Percentiles rank a stretch among this genome's conserved stretches.
phyloP scores from a whole-genome alignment of 192 early-diverging fungal genomes.

The Umbelopsis ramanniana region DNA sequence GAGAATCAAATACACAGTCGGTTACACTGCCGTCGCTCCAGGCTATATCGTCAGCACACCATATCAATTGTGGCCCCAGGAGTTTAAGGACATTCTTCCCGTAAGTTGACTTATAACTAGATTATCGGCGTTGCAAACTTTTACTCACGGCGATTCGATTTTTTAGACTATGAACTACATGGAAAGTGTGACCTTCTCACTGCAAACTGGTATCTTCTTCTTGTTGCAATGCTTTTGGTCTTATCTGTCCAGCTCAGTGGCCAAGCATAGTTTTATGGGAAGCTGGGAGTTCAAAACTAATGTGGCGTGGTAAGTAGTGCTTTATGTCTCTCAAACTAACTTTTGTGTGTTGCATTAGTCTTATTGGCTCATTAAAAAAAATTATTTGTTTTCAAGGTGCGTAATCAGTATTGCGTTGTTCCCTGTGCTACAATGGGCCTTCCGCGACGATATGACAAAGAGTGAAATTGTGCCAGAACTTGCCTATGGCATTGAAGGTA shows the following conservation, averaged over 20 bases:
- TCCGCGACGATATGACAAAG: conserved; percentile 19
- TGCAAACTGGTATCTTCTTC: conserved; percentile 32
- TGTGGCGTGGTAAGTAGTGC: conserved; percentile 29
- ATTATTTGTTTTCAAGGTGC: conserved; percentile 20
- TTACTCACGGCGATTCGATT: neutral
- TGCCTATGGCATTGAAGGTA: conserved; percentile 35
- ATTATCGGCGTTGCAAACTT: neutral
- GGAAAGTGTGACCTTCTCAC: conserved; percentile 31
- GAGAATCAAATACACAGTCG: conserved; percentile 37
- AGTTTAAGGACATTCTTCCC: conserved; percentile 17
- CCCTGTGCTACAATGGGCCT: conserved; percentile 33
- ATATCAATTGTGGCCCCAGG: conserved; percentile 22
- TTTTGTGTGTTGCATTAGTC: neutral
- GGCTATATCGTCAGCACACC: conserved; percentile 26
- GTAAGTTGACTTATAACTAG: conserved; percentile 14
- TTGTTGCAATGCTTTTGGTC: conserved; percentile 47
- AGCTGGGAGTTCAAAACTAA: conserved; percentile 37
- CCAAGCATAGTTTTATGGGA: conserved; percentile 35
- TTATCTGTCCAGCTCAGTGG: conserved; percentile 38
- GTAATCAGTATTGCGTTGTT: conserved; percentile 28
- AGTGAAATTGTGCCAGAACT: conserved; percentile 36
- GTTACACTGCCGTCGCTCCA: neutral
- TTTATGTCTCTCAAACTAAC: neutral
- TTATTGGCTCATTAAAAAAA: conserved; percentile 5
- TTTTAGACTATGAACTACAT: conserved; percentile 31